These are phyloP conservation scores for Skeletonema costatum DNA, from an alignment of 108 stramenopile genomes.

Conservation along the genomic window DNA sequence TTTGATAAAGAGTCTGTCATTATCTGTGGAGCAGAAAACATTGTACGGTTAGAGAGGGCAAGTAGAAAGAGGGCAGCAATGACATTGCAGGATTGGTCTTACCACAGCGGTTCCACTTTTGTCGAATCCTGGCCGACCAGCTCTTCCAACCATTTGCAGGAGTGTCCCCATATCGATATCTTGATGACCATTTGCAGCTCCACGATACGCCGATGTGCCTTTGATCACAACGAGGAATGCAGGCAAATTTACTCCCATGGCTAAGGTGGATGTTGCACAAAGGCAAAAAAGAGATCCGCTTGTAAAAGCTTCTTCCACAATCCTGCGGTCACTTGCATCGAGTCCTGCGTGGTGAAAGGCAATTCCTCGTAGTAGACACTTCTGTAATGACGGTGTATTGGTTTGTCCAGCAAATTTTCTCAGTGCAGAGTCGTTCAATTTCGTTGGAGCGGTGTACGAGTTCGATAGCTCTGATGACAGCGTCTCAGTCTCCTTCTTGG, in stretches of 20 bases:
- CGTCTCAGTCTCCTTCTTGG: constrained; percentile 89
- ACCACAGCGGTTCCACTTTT: constrained; percentile 91
- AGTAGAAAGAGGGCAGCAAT: not conserved
- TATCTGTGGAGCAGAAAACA: not conserved
- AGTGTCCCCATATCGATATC: constrained; percentile 85
- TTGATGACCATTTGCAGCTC: constrained; percentile 74
- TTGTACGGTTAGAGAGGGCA: not conserved
- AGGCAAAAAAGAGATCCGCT: constrained; percentile 74
- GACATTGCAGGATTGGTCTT: constrained; percentile 52
- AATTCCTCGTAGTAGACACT: constrained; percentile 68
- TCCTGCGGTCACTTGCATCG: constrained; percentile 58
- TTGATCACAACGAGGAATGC: constrained; percentile 93
- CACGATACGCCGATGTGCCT: constrained; percentile 93
- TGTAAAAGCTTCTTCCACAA: constrained; percentile 83
- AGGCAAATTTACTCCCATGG: constrained; percentile 96
- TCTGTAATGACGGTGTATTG: constrained; percentile 52
- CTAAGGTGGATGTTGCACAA: constrained; percentile 94
- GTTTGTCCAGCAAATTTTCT: constrained; percentile 40
- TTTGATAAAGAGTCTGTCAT: constrained; percentile 37
- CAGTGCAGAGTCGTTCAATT: constrained; percentile 37
- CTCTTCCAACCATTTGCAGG: constrained; percentile 97
- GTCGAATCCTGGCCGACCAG: constrained; percentile 96
- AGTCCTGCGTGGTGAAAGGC: constrained; percentile 94
- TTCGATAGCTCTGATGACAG: constrained; percentile 65
- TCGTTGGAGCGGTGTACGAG: constrained; percentile 32